Percentiles rank a stretch among this genome's conserved stretches.
phyloP scores from a whole-genome alignment of 129 eudicot genomes.

The Sambucus nigra region DNA sequence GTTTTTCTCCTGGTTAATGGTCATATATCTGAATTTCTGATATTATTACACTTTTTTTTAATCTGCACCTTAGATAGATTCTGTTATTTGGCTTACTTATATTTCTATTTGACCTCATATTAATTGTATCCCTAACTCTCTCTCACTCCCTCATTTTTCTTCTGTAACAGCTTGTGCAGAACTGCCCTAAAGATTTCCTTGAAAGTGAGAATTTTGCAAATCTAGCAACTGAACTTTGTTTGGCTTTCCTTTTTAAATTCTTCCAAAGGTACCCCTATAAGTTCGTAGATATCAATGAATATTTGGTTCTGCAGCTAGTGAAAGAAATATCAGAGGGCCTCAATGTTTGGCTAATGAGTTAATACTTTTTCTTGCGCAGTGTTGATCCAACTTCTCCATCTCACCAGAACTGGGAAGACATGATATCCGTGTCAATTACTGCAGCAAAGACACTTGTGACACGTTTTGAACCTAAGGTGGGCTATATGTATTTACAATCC shows the following conservation, averaged over 20 bases:
- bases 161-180: conserved; percentile 59
- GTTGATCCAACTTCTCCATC: conserved; percentile 28
- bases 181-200: conserved; percentile 75
- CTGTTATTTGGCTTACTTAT: background rate
- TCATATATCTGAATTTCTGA: background rate
- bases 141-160: conserved; percentile 13
- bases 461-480: conserved; percentile 56
- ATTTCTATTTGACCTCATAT: background rate
- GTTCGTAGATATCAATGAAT: background rate
- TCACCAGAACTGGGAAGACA: conserved; percentile 44
- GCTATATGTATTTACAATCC: background rate
- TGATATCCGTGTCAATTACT: conserved; percentile 34
- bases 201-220: conserved; percentile 43
- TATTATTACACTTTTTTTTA: no score
- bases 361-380: conserved; percentile 26
- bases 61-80: no score
- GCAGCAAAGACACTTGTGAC: conserved; percentile 48
- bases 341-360: background rate
- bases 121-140: background rate
- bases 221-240: conserved; percentile 64
- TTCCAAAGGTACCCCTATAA: conserved; percentile 36
- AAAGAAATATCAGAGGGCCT: conserved; percentile 3
- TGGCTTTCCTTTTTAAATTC: conserved; percentile 58
- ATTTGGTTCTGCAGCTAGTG: conserved; percentile 5
- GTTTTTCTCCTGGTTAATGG: background rate